These are phyloP conservation scores for Closterium sp. DNA, from an alignment of 139 green algal species.

Conservation along the genomic window DNA sequence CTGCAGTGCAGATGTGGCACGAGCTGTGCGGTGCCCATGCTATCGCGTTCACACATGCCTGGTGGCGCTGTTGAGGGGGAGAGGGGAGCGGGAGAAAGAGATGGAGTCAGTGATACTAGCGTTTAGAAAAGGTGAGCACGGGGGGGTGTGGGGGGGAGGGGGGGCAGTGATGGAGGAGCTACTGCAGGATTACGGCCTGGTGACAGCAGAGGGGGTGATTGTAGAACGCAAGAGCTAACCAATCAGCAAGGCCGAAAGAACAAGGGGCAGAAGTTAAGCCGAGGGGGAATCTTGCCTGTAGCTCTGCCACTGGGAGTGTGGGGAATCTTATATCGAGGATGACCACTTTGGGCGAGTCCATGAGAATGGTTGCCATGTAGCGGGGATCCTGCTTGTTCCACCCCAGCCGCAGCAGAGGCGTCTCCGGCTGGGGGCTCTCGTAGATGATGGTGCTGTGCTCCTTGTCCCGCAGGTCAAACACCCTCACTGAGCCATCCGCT, in stretches of 20 bases:
- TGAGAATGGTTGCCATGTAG: conserved; percentile 89
- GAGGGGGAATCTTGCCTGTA: conserved; percentile 55
- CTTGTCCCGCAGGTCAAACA: conserved; percentile 97
- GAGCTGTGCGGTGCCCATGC: conserved; percentile 91
- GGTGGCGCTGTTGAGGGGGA: conserved; percentile 31
- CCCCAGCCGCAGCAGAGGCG: conserved; percentile 83
- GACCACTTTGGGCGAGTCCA: conserved; percentile 77
- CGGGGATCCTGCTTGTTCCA: conserved; percentile 98
- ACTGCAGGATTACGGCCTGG: not conserved
- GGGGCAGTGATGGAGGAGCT: not conserved
- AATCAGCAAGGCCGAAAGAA: not conserved
- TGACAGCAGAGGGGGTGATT: not conserved
- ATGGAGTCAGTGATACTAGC: not conserved
- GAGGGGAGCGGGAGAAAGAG: not conserved
- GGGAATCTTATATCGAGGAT: conserved; percentile 92
- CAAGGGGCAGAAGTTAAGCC: not conserved
- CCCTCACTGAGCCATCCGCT: conserved; percentile 86
- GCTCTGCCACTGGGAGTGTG: conserved; percentile 84
- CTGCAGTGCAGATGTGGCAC: conserved; percentile 89
- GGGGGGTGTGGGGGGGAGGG: not conserved
- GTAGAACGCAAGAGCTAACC: too few relatives aligned
- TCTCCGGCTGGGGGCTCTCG: conserved; percentile 74
- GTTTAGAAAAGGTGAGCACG: not conserved
- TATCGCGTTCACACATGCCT: conserved; percentile 79
- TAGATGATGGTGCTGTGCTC: conserved; percentile 98